Base-by-base conservation (phyloP, 208 protist species). In the Phytomonas serpens region DNA sequence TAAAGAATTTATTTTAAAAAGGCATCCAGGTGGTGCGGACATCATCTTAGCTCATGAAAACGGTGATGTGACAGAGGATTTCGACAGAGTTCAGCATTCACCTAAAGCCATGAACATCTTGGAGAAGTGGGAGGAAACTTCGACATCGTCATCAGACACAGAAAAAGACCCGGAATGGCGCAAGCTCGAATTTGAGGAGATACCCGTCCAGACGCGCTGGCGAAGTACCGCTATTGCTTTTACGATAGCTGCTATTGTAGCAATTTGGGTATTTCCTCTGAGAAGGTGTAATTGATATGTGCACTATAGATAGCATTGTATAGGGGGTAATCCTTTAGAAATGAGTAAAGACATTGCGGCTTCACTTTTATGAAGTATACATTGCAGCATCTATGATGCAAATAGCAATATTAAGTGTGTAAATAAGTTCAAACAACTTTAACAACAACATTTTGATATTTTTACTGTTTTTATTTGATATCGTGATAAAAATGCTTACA, bases 201-300 rank as follows among this genome's bases (percentile, higher is more conserved):
- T 2, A 47, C 40, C 40, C 40, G 16, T 47, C 65, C 37, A 71
- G 73, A 72, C 67, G 73, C 73, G 73, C 57, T 77, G 73, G 73
- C 73, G 73, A 57, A 77, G 65, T 51, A 77, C 73, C 27, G 73
- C 61, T 63, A 77, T 77, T 37, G 73, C 73, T 16, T 77, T 77
- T 31, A 40, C 52, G 10, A 66, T 77, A 11, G 73, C 64, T 27
- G 51, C 73, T 40, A 61, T 77, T 16, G 67, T 77, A 19, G 73
- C 73, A 23, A 51, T 62, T 64, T 71, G 47, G 61, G 51, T 77
- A n/a, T 11, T 47, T 47, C 40, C 7, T 11, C 40, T 3, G 16
- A 47, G 14, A 11, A 47, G 9, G 7, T 47, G 2, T 10, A 47
- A 47, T 3, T 47, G 40, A 19, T 19, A 19, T 47, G 16, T 47